These are phyloP conservation scores for Trametes meyenii DNA, from an alignment of 768 basidiomycete species.

Conservation along the genomic window DNA sequence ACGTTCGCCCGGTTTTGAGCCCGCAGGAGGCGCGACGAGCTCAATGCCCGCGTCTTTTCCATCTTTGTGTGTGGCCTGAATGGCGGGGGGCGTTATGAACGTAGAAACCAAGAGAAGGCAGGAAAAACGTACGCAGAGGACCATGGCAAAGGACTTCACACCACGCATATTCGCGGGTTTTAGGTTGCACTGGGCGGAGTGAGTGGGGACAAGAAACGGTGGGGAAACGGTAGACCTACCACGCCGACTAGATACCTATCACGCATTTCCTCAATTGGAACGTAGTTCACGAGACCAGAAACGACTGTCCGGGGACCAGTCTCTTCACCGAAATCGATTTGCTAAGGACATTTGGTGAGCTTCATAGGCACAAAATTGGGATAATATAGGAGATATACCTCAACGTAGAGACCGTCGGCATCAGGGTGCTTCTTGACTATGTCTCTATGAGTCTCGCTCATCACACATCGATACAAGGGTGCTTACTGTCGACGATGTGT, in stretches of 20 bases:
- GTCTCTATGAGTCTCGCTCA: background rate
- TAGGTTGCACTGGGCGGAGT: slow-evolving; percentile 69
- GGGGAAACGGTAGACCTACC: slow-evolving; percentile 44
- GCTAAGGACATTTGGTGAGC: slow-evolving; percentile 43
- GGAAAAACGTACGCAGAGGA: slow-evolving; percentile 71
- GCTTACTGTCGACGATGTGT: slow-evolving; percentile 84
- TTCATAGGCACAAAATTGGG: too few relatives aligned
- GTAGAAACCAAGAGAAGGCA: background rate
- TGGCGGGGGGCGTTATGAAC: background rate
- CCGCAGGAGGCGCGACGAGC: slow-evolving; percentile 84
- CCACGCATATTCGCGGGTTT: slow-evolving; percentile 98
- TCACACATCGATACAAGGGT: background rate
- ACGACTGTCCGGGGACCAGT: slow-evolving; percentile 95
- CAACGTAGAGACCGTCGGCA: slow-evolving; percentile 96
- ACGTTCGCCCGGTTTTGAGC: slow-evolving; percentile 87
- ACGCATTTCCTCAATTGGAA: slow-evolving; percentile 92
- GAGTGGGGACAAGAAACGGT: background rate
- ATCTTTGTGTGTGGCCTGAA: slow-evolving; percentile 85
- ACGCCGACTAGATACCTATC: slow-evolving; percentile 83
- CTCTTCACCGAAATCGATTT: slow-evolving; percentile 96
- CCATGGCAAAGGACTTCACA: slow-evolving; percentile 98
- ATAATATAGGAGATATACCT: slow-evolving; percentile 49
- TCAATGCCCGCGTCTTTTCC: slow-evolving; percentile 92
- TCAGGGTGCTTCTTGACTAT: slow-evolving; percentile 95
- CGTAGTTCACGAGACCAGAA: slow-evolving; percentile 94